These are phyloP conservation scores for Collariella sp. DNA, from an alignment of 495 filamentous ascomycete genomes.

Conservation along the genomic window DNA sequence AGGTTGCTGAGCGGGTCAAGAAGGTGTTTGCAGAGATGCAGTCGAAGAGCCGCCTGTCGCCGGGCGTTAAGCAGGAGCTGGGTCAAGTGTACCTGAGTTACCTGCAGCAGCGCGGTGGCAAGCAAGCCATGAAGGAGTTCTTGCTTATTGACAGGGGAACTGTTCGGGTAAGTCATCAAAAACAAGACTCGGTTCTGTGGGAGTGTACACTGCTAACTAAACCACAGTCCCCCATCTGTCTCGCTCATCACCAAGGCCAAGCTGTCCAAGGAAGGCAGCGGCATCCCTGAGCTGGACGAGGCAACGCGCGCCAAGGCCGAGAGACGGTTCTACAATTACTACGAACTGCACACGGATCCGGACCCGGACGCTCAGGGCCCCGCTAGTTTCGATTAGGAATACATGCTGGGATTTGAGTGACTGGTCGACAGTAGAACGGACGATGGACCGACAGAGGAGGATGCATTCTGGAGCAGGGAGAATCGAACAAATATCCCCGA, in stretches of 20 bases:
- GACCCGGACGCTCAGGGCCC: constrained; percentile 35
- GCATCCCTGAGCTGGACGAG: constrained; percentile 53
- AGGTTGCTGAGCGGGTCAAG: constrained; percentile 67
- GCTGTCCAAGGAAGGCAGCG: constrained; percentile 51
- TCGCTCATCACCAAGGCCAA: constrained; percentile 33
- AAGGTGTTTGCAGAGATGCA: constrained; percentile 72
- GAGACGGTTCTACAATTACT: constrained; percentile 55
- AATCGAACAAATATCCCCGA: too few species aligned
- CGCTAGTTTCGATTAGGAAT: constrained; percentile 32
- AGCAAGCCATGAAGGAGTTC: constrained; percentile 78
- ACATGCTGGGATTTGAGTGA: background rate
- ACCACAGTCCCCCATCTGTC: constrained; percentile 41
- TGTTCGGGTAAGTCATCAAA: constrained; percentile 63
- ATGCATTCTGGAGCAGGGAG: too few species aligned
- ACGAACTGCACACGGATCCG: constrained; percentile 50
- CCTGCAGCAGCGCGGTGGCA: constrained; percentile 74
- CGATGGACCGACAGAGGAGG: too few species aligned
- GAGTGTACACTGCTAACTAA: constrained; percentile 9
- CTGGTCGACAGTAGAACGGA: background rate
- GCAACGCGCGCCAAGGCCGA: constrained; percentile 54
- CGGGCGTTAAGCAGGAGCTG: constrained; percentile 63
- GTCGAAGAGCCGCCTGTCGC: constrained; percentile 61
- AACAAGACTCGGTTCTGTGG: background rate
- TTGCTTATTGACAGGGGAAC: constrained; percentile 72
- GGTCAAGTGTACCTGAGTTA: constrained; percentile 75